phyloP scores from a whole-genome alignment of 192 early-diverging fungal genomes.

The Podila horticola region DNA sequence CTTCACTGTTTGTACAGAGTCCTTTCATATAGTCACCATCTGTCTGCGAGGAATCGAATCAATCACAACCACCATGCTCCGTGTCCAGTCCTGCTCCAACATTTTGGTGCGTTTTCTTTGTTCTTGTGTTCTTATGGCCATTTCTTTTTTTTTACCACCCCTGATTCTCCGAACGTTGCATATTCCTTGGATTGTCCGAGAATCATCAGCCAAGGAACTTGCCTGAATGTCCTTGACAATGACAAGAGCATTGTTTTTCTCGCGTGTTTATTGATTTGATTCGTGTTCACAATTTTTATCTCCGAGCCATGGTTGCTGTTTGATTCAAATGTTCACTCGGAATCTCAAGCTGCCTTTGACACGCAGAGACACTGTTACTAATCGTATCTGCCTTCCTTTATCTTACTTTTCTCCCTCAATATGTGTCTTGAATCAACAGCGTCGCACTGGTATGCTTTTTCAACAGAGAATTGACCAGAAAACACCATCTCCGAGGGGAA shows the following conservation, averaged over 20 bases:
- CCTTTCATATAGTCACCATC: constrained; percentile 2
- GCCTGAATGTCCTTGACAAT: not conserved
- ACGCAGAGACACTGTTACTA: not conserved
- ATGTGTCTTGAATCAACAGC: constrained; percentile 1
- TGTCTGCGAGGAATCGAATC: not conserved
- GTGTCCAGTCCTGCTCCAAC: constrained; percentile 46
- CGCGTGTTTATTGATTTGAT: constrained; percentile 3
- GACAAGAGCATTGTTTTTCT: not conserved
- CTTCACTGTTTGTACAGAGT: constrained; percentile 1
- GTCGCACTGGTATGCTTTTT: constrained; percentile 37
- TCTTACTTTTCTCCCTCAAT: not conserved
- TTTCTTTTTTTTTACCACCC: not conserved
- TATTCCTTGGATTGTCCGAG: not conserved
- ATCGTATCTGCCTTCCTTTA: not conserved
- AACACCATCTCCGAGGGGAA: not conserved
- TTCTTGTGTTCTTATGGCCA: not conserved
- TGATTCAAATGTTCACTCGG: not conserved
- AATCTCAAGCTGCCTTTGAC: not conserved
- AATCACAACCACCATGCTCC: constrained; percentile 22
- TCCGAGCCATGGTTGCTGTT: not conserved
- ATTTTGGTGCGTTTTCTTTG: constrained; percentile 34
- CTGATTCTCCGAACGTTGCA: not conserved
- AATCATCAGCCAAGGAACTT: not conserved
- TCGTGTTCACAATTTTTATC: not conserved
- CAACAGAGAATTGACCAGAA: not conserved